Base-by-base conservation (phyloP, 768 basidiomycete genomes). In the Tricholoma hemisulphureum region DNA sequence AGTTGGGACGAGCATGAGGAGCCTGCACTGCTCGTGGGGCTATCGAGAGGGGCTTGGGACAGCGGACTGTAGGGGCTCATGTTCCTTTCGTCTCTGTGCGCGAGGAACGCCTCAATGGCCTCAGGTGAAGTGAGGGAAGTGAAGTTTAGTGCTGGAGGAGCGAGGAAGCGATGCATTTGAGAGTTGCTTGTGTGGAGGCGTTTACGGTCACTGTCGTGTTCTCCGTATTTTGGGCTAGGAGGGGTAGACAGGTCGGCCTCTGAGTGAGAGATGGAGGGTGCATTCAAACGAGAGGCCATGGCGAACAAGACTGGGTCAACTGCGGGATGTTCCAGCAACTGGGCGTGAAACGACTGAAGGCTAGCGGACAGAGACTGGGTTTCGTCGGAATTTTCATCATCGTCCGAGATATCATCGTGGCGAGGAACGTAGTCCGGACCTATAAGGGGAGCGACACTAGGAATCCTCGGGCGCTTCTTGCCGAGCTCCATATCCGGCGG, bases 381-480 rank as follows among this genome's bases (percentile, higher is more conserved):
- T 65, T 49, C 13, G 64, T 45, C 34, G 58, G 32, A 18, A 32
- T 54, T 16, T 57, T 28, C 32, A 61, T 53, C 32, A 58, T 16
- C 51, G 31, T 53, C n/a, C 21, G 23, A 20, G 18, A 45, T 31
- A 41, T 55, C 53, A 18, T 45, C 50, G 14, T 20, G 28, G 11
- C 24, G 43, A 24, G 60, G 54, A 28, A 49, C 55, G 39, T 51
- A 54, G 28, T 56, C 53, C 16, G 59, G 51, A 6, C 55, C 56
- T 66, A 72, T 70, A 51, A 79, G 66, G 2, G 75, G 75, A 9
- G 69, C 70, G 34, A 79, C 69, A 55, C 75, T 77, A 2, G 79
- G 79, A 16, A 78, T 67, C 34, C 77, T 71, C 2, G 76, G 75
- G 13, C 69, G 70, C 26, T 51, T 58, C 55, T 53, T 61, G 46